These are phyloP conservation scores for Macrolepiota albuminosa DNA, from an alignment of 768 basidiomycete species.

Conservation along the genomic window DNA sequence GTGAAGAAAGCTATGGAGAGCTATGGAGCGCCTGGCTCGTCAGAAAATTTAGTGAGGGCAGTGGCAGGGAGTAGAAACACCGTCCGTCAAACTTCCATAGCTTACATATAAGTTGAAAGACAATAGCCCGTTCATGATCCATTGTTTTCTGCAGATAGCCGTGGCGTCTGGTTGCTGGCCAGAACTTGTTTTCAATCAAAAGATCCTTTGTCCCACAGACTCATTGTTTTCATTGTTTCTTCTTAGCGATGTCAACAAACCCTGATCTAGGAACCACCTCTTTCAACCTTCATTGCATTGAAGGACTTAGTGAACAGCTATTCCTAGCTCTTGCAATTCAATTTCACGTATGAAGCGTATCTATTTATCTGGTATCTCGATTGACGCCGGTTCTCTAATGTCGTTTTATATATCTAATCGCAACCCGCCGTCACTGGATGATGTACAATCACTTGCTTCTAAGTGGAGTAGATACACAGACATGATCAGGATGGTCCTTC, in stretches of 20 bases:
- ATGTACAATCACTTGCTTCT: no score
- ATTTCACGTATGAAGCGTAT: no score
- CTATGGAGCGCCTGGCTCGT: conserved; percentile 17
- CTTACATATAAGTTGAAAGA: conserved; percentile 11
- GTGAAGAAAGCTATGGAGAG: conserved; percentile 10
- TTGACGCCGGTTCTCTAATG: no score
- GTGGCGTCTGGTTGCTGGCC: not conserved
- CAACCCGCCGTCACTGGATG: no score
- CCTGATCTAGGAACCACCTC: not conserved
- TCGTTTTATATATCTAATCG: no score
- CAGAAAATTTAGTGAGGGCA: not conserved
- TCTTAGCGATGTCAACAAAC: not conserved
- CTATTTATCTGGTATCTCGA: no score
- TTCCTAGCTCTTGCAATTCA: no score
- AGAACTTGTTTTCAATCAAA: not conserved
- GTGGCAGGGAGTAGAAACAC: not conserved
- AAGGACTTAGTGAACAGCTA: not conserved
- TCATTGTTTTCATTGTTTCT: conserved; percentile 14
- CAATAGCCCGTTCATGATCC: conserved; percentile 5
- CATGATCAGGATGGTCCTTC: no score
- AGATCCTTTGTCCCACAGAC: not conserved
- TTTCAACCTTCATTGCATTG: not conserved
- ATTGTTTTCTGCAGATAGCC: conserved; percentile 8
- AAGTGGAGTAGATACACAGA: no score
- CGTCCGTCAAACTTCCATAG: not conserved